Conservation (phyloP, 495 filamentous ascomycete species). For the Xylaria telfairii region DNA sequence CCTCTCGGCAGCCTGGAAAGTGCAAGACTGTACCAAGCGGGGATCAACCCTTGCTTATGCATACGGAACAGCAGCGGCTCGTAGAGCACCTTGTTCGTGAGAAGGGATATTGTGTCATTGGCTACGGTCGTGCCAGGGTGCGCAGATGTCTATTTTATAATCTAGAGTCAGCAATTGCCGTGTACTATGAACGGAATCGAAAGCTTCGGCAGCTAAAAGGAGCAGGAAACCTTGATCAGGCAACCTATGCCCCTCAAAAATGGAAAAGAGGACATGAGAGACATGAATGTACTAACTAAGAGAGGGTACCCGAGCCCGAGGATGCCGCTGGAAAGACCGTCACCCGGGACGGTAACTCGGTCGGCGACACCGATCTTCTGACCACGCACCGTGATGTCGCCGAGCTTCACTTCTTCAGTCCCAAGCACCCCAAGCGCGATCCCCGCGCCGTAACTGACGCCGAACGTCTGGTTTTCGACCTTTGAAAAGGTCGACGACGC, state of each 20-base stretch:
- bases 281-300: conserved; percentile 34
- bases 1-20: conserved; percentile 32
- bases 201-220: not conserved
- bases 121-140: conserved; percentile 33
- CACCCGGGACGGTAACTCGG: conserved; percentile 29
- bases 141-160: conserved; percentile 10
- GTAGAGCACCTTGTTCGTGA: conserved; percentile 46
- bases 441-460: conserved; percentile 13
- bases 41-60: conserved; percentile 55
- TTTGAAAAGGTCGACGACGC: conserved; percentile 46
- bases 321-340: conserved; percentile 59
- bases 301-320: conserved; percentile 67
- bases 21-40: conserved; percentile 60
- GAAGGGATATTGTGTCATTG: conserved; percentile 29
- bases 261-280: not conserved
- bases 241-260: not conserved
- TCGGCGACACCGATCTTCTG: conserved; percentile 61
- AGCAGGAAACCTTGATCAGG: not conserved
- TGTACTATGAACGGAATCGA: not conserved
- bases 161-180: not conserved
- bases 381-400: conserved; percentile 56
- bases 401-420: conserved; percentile 59
- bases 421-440: conserved; percentile 14
- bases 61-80: conserved; percentile 63
- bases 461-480: conserved; percentile 8